A percentile compares a stretch with the other conserved stretches of the same genome.
phyloP scores from a whole-genome alignment of 1,284 basidiomycete species.

The Gymnopus androsaceus region DNA sequence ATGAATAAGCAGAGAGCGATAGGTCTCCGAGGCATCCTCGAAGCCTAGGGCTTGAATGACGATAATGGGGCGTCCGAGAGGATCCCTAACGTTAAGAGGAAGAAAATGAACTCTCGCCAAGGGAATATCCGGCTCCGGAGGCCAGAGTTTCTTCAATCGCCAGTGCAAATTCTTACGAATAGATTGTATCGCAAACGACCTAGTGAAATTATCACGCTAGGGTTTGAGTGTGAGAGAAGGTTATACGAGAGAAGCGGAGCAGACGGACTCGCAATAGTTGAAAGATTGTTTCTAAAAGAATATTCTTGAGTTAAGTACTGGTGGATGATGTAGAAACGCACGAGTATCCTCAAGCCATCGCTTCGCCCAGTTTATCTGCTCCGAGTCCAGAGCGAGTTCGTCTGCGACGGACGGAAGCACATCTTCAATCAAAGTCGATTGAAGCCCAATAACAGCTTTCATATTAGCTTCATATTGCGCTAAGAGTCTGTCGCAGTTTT shows the following conservation, averaged over 20 bases:
- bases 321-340: conserved; percentile 34
- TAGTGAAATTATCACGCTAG: conserved; percentile 68
- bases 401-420: conserved; percentile 60
- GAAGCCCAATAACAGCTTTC: conserved; percentile 45
- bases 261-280: conserved; percentile 62
- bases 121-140: conserved; percentile 30
- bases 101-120: conserved; percentile 50
- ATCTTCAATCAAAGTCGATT: conserved; percentile 50
- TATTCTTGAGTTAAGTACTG: conserved; percentile 21
- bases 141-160: conserved; percentile 55
- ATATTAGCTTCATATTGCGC: conserved; percentile 51
- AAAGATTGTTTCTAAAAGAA: conserved; percentile 57
- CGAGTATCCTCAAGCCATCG: conserved; percentile 66
- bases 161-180: conserved; percentile 57
- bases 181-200: conserved; percentile 63
- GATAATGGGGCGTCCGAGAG: conserved; percentile 64
- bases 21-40: conserved; percentile 32
- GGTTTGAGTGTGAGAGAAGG: conserved; percentile 19
- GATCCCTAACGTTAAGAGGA: conserved; percentile 52
- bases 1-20: conserved; percentile 46
- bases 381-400: conserved; percentile 52
- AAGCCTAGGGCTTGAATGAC: conserved; percentile 46
- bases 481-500: conserved; percentile 41
- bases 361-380: conserved; percentile 49
- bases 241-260: conserved; percentile 11